Percentiles rank a stretch among this genome's conserved stretches.
Conservation (phyloP, 768 basidiomycete genomes). For the Leccinum variicolor region DNA sequence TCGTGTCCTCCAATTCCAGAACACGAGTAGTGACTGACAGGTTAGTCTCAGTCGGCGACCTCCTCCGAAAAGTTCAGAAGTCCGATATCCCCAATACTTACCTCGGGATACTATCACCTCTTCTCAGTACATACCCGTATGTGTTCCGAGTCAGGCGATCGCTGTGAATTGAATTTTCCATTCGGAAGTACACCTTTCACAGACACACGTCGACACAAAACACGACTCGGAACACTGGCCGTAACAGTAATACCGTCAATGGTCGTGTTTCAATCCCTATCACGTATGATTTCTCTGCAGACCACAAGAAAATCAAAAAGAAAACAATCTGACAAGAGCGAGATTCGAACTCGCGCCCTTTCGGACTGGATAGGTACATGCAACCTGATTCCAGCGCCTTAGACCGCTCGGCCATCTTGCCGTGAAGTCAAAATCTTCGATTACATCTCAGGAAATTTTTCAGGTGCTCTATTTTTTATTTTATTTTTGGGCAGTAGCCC, state of each 20-base stretch:
- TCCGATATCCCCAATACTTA: neutral
- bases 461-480: no score
- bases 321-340: slow-evolving; percentile 32
- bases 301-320: neutral
- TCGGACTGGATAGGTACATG: slow-evolving; percentile 17
- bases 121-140: neutral
- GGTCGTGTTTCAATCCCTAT: neutral
- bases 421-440: neutral
- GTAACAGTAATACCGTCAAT: no score
- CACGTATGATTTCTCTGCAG: neutral
- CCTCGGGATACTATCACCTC: no score
- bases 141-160: neutral
- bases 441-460: neutral
- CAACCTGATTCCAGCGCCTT: slow-evolving; percentile 55
- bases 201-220: neutral
- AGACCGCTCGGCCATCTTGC: slow-evolving; percentile 57
- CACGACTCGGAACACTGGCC: no score
- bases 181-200: neutral
- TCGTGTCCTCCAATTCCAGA: neutral
- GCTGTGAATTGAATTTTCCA: neutral
- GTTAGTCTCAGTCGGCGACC: no score
- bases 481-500: no score
- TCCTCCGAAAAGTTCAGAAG: neutral
- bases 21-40: neutral
- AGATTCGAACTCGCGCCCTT: slow-evolving; percentile 37